Evolutionary conservation across 345 rosid species (phyloP), one percentile per base, ranked within the genome.

Genomic region (Salix udensis): DNA sequence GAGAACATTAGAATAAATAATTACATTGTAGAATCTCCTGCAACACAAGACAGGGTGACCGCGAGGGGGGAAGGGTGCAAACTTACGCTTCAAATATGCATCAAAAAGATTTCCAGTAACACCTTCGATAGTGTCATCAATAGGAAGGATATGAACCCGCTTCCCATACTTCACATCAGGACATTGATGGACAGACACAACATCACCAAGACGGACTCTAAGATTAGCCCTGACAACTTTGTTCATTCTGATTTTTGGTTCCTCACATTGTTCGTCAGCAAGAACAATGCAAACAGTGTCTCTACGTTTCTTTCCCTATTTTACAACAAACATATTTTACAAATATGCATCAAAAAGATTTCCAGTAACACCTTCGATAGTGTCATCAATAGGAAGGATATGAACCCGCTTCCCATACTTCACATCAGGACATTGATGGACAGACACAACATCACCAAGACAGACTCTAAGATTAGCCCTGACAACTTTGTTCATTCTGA

Each of bases 331-430:
- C n/a, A n/a, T n/a, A n/a, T n/a, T n/a, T n/a, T n/a, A n/a, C 67
- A 84, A 76, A 62, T 75, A 81, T 8, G 76, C 84, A 72, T 84
- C 80, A 30, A 84, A 81, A 16, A 84, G 46, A 70, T 81, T 78
- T 40, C 86, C 86, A 26, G 86, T 84, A 44, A 84, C 67, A 7
- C 86, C 84, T 77, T 84, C 84, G 7, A 84, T 68, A 23, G 84
- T 78, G 58, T 84, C 86, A 73, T 84, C 86, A 55, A 84, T 48
- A 4, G 86, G 86, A 69, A 81, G 86, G 31, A 81, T 76, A 62
- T 84, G 84, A 68, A 78, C 82, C 2, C 84, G 78, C 71, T 34
- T 78, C 15, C 82, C 86, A 70, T 81, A 81, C 61, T 78, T 81
- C 44, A 84, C 84, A 58, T 81, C 78, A 12, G 84, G 82, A 23